Percentiles rank a stretch among this genome's conserved stretches.
Evolutionary conservation across 495 filamentous ascomycete species (phyloP).

Genomic region (Penicillium mononematosum): DNA sequence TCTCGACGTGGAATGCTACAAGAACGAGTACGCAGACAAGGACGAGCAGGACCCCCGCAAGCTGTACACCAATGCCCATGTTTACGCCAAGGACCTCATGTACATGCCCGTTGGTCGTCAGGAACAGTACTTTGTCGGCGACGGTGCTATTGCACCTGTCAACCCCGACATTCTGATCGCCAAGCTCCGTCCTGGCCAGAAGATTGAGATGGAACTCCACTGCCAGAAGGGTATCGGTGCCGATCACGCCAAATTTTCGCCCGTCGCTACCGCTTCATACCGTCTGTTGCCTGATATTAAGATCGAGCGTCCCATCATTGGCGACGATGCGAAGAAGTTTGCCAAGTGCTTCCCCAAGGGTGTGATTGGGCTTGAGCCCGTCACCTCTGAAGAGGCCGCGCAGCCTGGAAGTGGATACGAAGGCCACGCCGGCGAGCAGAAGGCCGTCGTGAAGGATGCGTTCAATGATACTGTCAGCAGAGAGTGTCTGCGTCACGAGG

Average conservation of each 20-base stretch:
- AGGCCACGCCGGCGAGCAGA: constrained; percentile 68
- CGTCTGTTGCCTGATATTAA: constrained; percentile 82
- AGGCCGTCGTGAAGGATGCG: constrained; percentile 80
- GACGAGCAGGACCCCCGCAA: constrained; percentile 77
- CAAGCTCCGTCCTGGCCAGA: constrained; percentile 90
- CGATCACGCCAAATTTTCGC: constrained; percentile 97
- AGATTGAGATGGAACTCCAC: constrained; percentile 78
- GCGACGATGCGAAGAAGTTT: constrained; percentile 85
- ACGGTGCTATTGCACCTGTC: constrained; percentile 65
- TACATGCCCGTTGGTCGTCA: constrained; percentile 77
- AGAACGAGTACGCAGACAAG: constrained; percentile 64
- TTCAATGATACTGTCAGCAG: constrained; percentile 90
- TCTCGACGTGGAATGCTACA: constrained; percentile 72
- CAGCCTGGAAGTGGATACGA: constrained; percentile 64
- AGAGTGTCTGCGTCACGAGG: constrained; percentile 85
- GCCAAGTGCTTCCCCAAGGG: constrained; percentile 84
- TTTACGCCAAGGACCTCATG: constrained; percentile 80
- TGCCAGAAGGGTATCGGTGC: constrained; percentile 90
- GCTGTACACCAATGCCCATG: constrained; percentile 77
- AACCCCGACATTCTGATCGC: constrained; percentile 93
- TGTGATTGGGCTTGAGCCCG: constrained; percentile 76
- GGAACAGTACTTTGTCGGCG: constrained; percentile 60
- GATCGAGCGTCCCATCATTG: constrained; percentile 78
- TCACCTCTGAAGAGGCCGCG: constrained; percentile 65
- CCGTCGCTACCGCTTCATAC: constrained; percentile 92